Evolutionary conservation across 805 yeast genomes (phyloP).

Genomic region (Metschnikowia cerradonensis): DNA sequence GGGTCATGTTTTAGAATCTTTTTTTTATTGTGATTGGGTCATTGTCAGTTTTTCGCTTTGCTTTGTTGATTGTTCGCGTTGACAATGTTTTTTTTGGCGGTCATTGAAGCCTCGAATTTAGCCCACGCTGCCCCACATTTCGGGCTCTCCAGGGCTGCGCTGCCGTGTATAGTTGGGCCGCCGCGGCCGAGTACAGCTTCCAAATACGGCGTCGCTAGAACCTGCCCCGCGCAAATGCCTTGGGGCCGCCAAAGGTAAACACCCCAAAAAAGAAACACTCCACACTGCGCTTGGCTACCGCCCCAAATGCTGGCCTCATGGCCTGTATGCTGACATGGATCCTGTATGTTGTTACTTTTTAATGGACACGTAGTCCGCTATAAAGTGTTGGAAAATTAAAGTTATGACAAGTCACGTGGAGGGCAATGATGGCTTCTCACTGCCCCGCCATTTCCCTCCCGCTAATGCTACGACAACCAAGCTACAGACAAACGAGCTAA

Average conservation of each 20-base stretch:
- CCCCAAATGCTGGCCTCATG: too few relatives aligned
- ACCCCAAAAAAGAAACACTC: background rate
- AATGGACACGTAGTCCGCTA: background rate
- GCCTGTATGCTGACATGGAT: background rate
- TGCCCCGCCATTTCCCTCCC: too few relatives aligned
- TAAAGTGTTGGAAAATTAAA: too few relatives aligned
- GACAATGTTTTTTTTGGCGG: background rate
- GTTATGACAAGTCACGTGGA: too few relatives aligned
- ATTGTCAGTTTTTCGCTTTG: too few relatives aligned
- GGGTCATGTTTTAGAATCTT: too few relatives aligned
- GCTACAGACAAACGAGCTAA: too few relatives aligned
- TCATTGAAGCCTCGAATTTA: background rate
- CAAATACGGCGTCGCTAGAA: conserved; percentile 3
- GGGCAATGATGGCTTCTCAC: too few relatives aligned
- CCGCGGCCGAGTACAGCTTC: background rate
- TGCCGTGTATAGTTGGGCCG: conserved; percentile 1
- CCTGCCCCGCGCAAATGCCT: conserved; percentile 4
- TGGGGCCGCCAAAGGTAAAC: background rate
- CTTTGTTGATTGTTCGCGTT: background rate
- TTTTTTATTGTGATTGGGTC: too few relatives aligned
- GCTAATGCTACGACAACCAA: too few relatives aligned
- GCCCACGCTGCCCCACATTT: conserved; percentile 1
- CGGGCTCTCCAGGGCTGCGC: background rate
- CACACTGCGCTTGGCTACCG: background rate
- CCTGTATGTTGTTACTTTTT: background rate